These are phyloP conservation scores for Didymella pomorum DNA, from an alignment of 2,329 filamentous ascomycete species.

Conservation along the genomic window DNA sequence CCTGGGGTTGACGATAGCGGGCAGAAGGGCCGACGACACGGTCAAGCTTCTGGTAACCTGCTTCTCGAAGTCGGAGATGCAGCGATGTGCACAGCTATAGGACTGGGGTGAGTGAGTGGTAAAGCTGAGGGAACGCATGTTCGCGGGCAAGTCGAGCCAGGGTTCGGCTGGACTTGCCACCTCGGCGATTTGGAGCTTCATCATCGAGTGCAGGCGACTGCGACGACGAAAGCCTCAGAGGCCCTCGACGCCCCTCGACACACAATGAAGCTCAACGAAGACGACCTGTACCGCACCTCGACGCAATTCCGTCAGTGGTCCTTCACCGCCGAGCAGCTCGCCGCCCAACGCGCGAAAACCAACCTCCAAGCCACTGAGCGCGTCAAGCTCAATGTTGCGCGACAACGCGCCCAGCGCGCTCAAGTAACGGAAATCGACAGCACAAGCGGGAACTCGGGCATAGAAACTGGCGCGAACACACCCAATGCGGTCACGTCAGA, in stretches of 20 bases:
- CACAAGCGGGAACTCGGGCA: constrained; percentile 28
- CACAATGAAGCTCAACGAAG: constrained; percentile 73
- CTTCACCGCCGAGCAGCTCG: constrained; percentile 77
- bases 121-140: constrained; percentile 3
- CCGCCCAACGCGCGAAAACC: constrained; percentile 76
- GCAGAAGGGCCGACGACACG: constrained; percentile 9
- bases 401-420: constrained; percentile 52
- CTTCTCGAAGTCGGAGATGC: neutral
- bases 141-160: neutral
- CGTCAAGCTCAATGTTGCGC: constrained; percentile 64
- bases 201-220: constrained; percentile 6
- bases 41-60: constrained; percentile 9
- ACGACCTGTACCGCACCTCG: constrained; percentile 87
- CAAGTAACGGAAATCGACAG: constrained; percentile 45
- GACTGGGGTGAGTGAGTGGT: constrained; percentile 1
- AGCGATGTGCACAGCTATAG: constrained; percentile 7
- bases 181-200: constrained; percentile 9
- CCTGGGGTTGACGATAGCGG: neutral
- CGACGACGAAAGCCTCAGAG: constrained; percentile 18
- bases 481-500: constrained; percentile 42
- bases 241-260: constrained; percentile 14
- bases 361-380: constrained; percentile 80
- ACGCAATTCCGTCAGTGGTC: constrained; percentile 95
- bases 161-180: constrained; percentile 33
- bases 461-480: constrained; percentile 48